phyloP scores from a whole-genome alignment of 176 grass and related monocot genomes.

The Melocanna baccifera region DNA sequence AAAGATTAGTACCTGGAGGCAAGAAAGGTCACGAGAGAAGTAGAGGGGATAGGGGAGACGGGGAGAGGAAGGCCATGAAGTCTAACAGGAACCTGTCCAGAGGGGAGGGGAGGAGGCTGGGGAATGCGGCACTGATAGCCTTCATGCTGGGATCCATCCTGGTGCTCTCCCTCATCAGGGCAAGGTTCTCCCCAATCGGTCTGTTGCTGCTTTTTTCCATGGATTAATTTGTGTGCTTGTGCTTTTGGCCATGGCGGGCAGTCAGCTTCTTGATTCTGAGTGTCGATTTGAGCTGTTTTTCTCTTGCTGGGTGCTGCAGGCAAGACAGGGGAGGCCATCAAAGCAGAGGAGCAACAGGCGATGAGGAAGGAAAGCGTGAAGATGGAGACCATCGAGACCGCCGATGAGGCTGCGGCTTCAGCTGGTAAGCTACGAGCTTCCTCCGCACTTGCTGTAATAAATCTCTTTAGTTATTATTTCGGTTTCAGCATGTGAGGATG shows the following conservation, averaged over 20 bases:
- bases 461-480: neutral
- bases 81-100: conserved; percentile 44
- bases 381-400: neutral
- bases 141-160: conserved; percentile 65
- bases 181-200: conserved; percentile 55
- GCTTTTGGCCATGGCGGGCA: neutral
- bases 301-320: conserved; percentile 8
- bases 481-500: neutral
- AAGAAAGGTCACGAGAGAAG: neutral
- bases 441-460: neutral
- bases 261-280: neutral
- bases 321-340: conserved; percentile 43
- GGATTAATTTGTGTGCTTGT: neutral
- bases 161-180: conserved; percentile 55
- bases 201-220: neutral
- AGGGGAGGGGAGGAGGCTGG: conserved; percentile 44
- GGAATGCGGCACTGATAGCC: conserved; percentile 59
- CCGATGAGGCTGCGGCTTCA: neutral
- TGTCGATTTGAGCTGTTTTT: neutral
- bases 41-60: no score
- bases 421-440: neutral
- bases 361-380: conserved; percentile 1
- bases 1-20: neutral
- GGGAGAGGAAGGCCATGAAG: conserved; percentile 39
- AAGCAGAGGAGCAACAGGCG: conserved; percentile 41